A percentile compares a stretch with the other conserved stretches of the same genome.
These are phyloP conservation scores for Ceratobasidium sp. DNA, from an alignment of 1,284 basidiomycete species.

Conservation along the genomic window DNA sequence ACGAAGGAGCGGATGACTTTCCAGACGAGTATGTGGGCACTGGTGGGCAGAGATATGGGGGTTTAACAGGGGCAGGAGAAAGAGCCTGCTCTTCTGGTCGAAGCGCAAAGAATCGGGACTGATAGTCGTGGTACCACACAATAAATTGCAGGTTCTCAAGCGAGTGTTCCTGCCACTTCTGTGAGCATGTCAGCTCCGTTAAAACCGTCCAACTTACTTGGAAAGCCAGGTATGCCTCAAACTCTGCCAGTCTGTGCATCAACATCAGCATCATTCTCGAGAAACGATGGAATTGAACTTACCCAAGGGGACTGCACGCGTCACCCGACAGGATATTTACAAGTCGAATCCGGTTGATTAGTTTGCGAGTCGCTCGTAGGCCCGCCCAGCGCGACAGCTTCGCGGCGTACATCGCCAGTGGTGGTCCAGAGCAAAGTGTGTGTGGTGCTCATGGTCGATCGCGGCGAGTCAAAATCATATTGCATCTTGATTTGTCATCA, in stretches of 20 bases:
- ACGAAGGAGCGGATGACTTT: neutral
- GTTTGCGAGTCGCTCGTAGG: slow-evolving; percentile 22
- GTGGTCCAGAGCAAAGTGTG: too few relatives aligned
- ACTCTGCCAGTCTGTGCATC: slow-evolving; percentile 49
- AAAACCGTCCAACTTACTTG: slow-evolving; percentile 39
- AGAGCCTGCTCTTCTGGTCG: slow-evolving; percentile 42
- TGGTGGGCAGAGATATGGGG: neutral
- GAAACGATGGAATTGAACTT: slow-evolving; percentile 14
- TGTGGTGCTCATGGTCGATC: slow-evolving; percentile 2
- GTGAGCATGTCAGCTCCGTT: neutral
- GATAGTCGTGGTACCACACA: slow-evolving; percentile 55
- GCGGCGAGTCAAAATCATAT: too few relatives aligned
- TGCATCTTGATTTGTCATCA: too few relatives aligned
- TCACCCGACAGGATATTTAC: slow-evolving; percentile 53
- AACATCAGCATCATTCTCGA: neutral
- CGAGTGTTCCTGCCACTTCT: slow-evolving; percentile 53
- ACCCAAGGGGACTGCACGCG: slow-evolving; percentile 54
- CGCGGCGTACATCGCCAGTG: neutral
- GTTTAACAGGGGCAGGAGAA: slow-evolving; percentile 42
- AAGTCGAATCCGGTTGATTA: slow-evolving; percentile 38
- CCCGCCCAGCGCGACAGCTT: slow-evolving; percentile 29
- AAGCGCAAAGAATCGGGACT: slow-evolving; percentile 49
- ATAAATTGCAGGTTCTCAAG: slow-evolving; percentile 55
- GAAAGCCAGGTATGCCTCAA: slow-evolving; percentile 52
- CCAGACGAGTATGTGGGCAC: neutral